These are phyloP conservation scores for Podaxis rugospora DNA, from an alignment of 768 basidiomycete genomes.

Conservation along the genomic window DNA sequence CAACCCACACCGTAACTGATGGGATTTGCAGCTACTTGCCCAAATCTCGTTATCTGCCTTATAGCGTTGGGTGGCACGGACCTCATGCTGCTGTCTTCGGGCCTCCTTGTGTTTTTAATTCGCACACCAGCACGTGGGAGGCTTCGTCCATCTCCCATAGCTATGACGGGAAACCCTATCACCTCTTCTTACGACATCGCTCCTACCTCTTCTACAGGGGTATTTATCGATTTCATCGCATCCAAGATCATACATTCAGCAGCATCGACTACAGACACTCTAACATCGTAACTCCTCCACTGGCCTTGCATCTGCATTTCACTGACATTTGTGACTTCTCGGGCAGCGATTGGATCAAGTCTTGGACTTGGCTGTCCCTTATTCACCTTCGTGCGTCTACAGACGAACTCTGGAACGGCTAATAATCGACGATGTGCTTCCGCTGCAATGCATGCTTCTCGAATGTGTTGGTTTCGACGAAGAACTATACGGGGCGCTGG, in stretches of 20 bases:
- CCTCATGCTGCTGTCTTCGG: neutral
- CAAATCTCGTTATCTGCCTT: neutral
- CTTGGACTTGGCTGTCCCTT: neutral
- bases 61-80: neutral
- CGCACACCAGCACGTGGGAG: neutral
- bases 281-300: neutral
- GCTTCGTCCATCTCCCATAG: neutral
- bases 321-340: neutral
- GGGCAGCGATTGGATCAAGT: neutral
- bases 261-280: neutral
- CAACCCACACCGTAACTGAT: neutral
- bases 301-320: neutral
- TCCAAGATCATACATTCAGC: neutral
- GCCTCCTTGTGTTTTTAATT: neutral
- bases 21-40: neutral
- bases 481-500: neutral
- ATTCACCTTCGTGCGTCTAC: neutral
- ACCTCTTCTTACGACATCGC: neutral
- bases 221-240: neutral
- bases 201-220: neutral
- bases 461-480: neutral
- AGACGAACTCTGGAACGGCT: neutral
- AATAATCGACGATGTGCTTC: neutral
- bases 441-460: neutral
- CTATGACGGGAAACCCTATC: neutral